Evolutionary conservation across 345 rosid genomes (phyloP), one percentile per base, ranked within the genome.

Genomic region (Trapa incisa): DNA sequence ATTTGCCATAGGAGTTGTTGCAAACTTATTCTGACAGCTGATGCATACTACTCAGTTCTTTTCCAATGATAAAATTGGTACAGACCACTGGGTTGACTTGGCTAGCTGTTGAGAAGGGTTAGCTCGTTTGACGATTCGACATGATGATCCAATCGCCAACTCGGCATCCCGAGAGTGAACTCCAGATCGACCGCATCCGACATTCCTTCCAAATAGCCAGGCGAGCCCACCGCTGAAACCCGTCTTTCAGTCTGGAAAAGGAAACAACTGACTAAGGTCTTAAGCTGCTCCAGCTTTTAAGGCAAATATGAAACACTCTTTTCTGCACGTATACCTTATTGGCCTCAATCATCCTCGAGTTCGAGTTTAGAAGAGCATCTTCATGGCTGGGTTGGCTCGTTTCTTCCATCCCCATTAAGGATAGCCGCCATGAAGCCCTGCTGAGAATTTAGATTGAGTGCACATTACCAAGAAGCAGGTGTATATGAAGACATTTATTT

Each of bases 141-240:
- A 64, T 63, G 68, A 71, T 86, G 68, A 71, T 86, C 84, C 81
- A 75, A 73, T 56, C 79, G 78, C 96, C 89, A 87, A 76, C 80
- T 86, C 64, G 97, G 85, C 64, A 90, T 79, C 64, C 98, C 97
- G 52, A 93, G 94, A 5, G 94, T 93, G 80, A 93, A 82, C 70
- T 93, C 96, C 75, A 90, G 88, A 77, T 84, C 83, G 78, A 75
- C 78, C 45, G 71, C 66, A 38, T 78, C 79, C 75, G 75, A 73
- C 50, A 39, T 68, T 41, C 71, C 85, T 69, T 71, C 79, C 64
- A 63, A 67, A 15, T 63, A 60, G 39, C 68, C 73, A 38, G 80
- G 75, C 75, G 69, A 12, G 54, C 66, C 70, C 61, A 75, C 68
- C 4, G 38, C 63, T 1, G 15, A 58, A 58, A 41, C 72, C 45